Percentiles rank a stretch among this genome's conserved stretches.
Conservation (phyloP, 2,329 filamentous ascomycete species). For the Fusarium decemcellulare region DNA sequence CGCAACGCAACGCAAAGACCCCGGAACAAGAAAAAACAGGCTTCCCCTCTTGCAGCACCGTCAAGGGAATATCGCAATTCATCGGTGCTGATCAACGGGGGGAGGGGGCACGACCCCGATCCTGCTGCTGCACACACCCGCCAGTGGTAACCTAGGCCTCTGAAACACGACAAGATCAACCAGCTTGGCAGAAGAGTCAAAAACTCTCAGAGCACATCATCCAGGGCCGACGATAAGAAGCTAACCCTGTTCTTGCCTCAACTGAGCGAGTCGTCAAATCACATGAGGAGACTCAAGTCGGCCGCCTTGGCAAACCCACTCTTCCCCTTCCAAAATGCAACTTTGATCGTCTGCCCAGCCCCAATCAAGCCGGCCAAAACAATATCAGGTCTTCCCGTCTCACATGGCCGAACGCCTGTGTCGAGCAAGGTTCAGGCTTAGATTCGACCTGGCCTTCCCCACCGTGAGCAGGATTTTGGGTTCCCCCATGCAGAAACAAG, state of each 20-base stretch:
- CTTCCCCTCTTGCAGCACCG: neutral
- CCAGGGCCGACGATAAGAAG: too few relatives aligned
- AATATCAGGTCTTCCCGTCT: too few relatives aligned
- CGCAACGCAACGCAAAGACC: conserved; percentile 6
- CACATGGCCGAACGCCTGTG: too few relatives aligned
- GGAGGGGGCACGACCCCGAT: too few relatives aligned
- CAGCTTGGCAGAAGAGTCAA: conserved; percentile 27
- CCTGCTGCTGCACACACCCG: neutral
- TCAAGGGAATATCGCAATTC: conserved; percentile 3
- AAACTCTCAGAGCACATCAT: too few relatives aligned
- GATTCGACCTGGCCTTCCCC: too few relatives aligned
- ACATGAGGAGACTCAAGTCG: neutral
- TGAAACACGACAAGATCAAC: conserved; percentile 37
- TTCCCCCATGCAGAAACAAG: too few relatives aligned
- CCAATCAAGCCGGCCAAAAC: neutral
- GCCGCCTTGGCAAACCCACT: conserved; percentile 19
- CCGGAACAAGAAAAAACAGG: neutral
- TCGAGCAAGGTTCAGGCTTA: too few relatives aligned
- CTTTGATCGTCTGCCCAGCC: conserved; percentile 3
- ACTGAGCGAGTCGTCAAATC: neutral
- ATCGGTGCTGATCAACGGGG: conserved; percentile 29
- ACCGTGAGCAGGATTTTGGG: too few relatives aligned
- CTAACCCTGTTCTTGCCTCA: neutral
- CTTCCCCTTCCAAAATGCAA: conserved; percentile 19
- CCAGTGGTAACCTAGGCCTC: conserved; percentile 7